These are phyloP conservation scores for Mycena epipterygia DNA, from an alignment of 768 basidiomycete genomes.

Conservation along the genomic window DNA sequence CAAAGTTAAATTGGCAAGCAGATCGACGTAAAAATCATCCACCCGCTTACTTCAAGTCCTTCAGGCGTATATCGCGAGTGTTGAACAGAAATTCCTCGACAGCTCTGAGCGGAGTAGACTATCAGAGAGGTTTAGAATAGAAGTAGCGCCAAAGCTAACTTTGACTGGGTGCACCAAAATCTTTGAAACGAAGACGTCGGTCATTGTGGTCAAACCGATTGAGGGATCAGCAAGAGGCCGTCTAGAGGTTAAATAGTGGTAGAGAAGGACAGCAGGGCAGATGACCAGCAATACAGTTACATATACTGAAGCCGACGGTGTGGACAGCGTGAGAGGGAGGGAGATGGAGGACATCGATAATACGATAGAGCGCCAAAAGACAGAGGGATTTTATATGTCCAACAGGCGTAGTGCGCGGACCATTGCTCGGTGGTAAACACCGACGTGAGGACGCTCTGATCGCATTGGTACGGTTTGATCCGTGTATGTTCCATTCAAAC, in stretches of 20 bases:
- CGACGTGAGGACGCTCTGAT: not conserved
- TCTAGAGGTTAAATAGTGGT: conserved; percentile 11
- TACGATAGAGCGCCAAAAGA: not conserved
- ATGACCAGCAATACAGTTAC: not conserved
- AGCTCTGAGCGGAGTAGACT: conserved; percentile 63
- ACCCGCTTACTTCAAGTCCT: conserved; percentile 72
- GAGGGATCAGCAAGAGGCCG: not conserved
- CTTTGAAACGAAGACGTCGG: conserved; percentile 63
- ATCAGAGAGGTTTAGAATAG: too few species aligned
- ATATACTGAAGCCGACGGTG: not conserved
- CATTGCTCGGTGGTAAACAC: not conserved
- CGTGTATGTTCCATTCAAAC: not conserved
- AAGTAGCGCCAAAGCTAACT: conserved; percentile 46
- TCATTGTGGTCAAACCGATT: not conserved
- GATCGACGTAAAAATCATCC: not conserved
- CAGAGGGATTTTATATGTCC: not conserved
- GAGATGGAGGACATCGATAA: not conserved
- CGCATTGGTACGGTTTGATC: not conserved
- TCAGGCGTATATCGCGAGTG: conserved; percentile 68
- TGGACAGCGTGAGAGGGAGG: not conserved
- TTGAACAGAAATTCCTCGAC: conserved; percentile 74
- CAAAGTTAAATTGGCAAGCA: conserved; percentile 10
- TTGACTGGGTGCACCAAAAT: conserved; percentile 80
- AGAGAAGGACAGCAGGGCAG: conserved; percentile 16
- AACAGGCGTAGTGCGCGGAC: not conserved